phyloP scores from a whole-genome alignment of 2,329 filamentous ascomycete genomes.

The Aspergillus fijiensis region DNA sequence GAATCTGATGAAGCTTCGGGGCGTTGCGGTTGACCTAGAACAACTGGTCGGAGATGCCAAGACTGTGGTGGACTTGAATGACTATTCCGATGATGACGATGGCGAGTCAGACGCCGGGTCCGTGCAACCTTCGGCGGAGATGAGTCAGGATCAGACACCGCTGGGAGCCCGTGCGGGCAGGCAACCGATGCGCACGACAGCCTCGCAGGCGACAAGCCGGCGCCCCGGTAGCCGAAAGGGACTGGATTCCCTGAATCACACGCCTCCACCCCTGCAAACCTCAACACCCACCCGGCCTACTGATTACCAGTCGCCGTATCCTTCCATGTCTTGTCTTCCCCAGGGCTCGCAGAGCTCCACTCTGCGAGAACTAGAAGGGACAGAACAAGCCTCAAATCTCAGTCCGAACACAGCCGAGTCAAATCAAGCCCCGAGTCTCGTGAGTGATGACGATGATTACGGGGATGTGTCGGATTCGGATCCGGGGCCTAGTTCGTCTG shows the following conservation, averaged over 20 bases:
- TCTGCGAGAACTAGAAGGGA: constrained; percentile 50
- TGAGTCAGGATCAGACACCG: constrained; percentile 20
- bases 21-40: constrained; percentile 60
- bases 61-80: constrained; percentile 40
- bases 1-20: constrained; percentile 61
- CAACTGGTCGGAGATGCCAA: constrained; percentile 59
- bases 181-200: constrained; percentile 58
- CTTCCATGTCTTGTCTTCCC: constrained; percentile 45
- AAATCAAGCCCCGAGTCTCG: constrained; percentile 75
- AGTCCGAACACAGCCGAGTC: constrained; percentile 69
- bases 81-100: constrained; percentile 42
- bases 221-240: constrained; percentile 62
- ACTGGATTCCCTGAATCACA: constrained; percentile 39
- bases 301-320: constrained; percentile 32
- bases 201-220: constrained; percentile 51
- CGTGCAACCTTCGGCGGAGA: constrained; percentile 23
- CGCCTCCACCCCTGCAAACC: constrained; percentile 44
- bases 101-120: constrained; percentile 39
- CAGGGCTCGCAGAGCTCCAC: constrained; percentile 18
- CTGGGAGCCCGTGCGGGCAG: constrained; percentile 32
- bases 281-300: constrained; percentile 33
- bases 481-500: constrained; percentile 49
- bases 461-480: constrained; percentile 66
- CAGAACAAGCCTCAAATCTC: constrained; percentile 52
- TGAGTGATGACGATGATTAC: constrained; percentile 78